These are phyloP conservation scores for Lunularia cruciata DNA, from an alignment of 225 moss, liverwort and hornwort species.

Conservation along the genomic window DNA sequence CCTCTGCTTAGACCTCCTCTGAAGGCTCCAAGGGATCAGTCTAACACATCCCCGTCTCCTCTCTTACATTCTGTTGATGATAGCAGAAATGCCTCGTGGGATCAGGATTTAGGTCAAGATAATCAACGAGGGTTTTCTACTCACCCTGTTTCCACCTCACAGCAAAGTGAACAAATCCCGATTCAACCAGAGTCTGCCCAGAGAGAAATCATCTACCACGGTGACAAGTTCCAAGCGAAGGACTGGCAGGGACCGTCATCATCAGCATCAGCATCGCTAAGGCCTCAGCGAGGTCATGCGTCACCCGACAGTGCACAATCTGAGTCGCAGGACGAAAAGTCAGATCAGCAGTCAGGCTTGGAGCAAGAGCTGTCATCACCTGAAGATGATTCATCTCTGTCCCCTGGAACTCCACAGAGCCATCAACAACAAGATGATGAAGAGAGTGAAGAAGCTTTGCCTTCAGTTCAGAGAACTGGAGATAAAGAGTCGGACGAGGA, in stretches of 20 bases:
- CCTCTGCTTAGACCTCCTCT: slow-evolving; percentile 55
- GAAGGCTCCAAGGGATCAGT: slow-evolving; percentile 61
- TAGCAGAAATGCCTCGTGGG: slow-evolving; percentile 29
- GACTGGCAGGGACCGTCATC: slow-evolving; percentile 57
- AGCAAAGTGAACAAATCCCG: slow-evolving; percentile 41
- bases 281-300: slow-evolving; percentile 45
- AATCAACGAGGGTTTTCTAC: slow-evolving; percentile 46
- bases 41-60: slow-evolving; percentile 49
- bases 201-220: slow-evolving; percentile 6
- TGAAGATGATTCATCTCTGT: slow-evolving; percentile 24
- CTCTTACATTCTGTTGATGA: slow-evolving; percentile 53
- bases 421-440: slow-evolving; percentile 22
- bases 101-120: slow-evolving; percentile 47
- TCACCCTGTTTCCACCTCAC: slow-evolving; percentile 45
- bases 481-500: slow-evolving; percentile 43
- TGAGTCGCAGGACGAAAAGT: slow-evolving; percentile 32
- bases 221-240: slow-evolving; percentile 36
- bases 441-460: slow-evolving; percentile 26
- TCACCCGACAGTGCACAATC: slow-evolving; percentile 16
- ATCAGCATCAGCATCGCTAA: slow-evolving; percentile 50
- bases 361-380: slow-evolving; percentile 31
- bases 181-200: slow-evolving; percentile 36
- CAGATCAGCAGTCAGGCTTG: slow-evolving; percentile 28
- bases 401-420: slow-evolving; percentile 26
- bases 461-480: background rate